Conservation (phyloP, 306 rosid species). For the Prinsepia uniflora region DNA sequence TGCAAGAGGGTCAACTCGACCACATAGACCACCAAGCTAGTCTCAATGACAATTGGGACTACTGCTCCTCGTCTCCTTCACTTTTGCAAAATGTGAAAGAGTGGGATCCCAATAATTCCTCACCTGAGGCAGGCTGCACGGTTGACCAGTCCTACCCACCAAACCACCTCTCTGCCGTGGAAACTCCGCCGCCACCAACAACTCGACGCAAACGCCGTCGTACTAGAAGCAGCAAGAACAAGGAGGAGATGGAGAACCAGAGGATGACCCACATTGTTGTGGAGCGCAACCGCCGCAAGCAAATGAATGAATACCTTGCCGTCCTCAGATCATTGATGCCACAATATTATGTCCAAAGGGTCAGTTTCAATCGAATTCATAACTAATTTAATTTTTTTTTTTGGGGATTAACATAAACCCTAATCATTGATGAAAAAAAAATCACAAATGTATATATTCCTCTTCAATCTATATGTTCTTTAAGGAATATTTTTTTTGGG, state of each 20-base stretch:
- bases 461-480: neutral
- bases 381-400: neutral
- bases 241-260: constrained; percentile 82
- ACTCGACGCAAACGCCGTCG: constrained; percentile 64
- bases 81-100: constrained; percentile 22
- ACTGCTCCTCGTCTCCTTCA: constrained; percentile 27
- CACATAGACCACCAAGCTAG: constrained; percentile 10
- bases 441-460: neutral
- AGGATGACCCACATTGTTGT: constrained; percentile 93
- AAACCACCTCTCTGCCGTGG: neutral
- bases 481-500: neutral
- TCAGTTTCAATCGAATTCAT: constrained; percentile 20
- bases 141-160: neutral
- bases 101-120: constrained; percentile 24
- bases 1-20: constrained; percentile 24
- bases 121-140: constrained; percentile 29
- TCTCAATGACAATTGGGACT: constrained; percentile 23
- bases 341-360: constrained; percentile 85
- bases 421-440: neutral
- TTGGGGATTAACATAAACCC: neutral
- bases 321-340: constrained; percentile 86
- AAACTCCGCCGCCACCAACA: neutral
- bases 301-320: constrained; percentile 83
- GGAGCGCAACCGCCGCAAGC: constrained; percentile 85
- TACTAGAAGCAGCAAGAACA: constrained; percentile 57